Evolutionary conservation across 176 grass and related monocot species (phyloP), one percentile per base, ranked within the genome.

Genomic region (Oryza glaberrima): DNA sequence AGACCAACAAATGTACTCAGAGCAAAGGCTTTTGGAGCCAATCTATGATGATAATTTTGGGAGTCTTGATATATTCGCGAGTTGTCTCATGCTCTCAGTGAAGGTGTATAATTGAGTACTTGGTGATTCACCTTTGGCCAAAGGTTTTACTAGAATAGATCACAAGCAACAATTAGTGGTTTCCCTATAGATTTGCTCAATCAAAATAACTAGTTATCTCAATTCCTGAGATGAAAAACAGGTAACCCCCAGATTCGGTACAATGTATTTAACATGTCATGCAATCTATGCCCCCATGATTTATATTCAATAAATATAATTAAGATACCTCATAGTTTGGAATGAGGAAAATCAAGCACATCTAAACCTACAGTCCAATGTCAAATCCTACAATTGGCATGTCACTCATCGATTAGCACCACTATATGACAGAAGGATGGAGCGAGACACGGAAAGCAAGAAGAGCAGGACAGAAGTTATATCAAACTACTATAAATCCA

Each of bases 281-380:
- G 56, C 12, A 41, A 4, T 71, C 54, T 41, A 20, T 41, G 34
- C 52, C 19, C 17, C 26, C 19, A 14, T 16, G 30, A 56, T 58
- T 58, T 58, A 5, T 76, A 19, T 13, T 30, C 51, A 76, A 76
- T 52, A 58, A 58, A 15, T 76, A 32, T 76, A 51, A 9, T 76
- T 7, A 36, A n/a, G 54, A n/a, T 44, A 36, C 47, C 73, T 58
- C 49, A 36, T 58, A 32, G 20, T 58, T 5, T 77, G 56, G 35
- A 64, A 43, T 20, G 8, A 77, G 52, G 61, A 77, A 38, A 43
- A 43, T 15, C 54, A 77, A n/a, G 5, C 6, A 8, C 19, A 23
- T 77, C 22, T 64, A 77, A 64, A 64, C 11, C 20, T 77, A 77
- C 26, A 77, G 11, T 77, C 75, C 32, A 64, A 40, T 13, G 20